Percentiles rank a stretch among this genome's conserved stretches.
phyloP scores from a whole-genome alignment of 2,329 filamentous ascomycete species.

The Fusarium miscanthi region DNA sequence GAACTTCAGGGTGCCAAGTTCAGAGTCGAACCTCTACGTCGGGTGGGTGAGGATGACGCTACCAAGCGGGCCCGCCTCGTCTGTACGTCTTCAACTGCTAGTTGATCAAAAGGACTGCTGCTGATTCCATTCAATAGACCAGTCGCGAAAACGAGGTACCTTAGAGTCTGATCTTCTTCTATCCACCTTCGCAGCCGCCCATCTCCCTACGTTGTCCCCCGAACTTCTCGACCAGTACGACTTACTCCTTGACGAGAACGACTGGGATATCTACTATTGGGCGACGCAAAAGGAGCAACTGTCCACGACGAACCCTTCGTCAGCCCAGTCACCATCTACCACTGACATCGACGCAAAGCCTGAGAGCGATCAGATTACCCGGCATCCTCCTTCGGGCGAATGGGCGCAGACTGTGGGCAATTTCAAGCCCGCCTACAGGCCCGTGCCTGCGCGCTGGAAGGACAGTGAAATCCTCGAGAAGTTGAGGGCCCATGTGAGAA shows the following conservation, averaged over 20 bases:
- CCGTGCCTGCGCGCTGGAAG: slow-evolving; percentile 87
- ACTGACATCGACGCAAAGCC: slow-evolving; percentile 32
- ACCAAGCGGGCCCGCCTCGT: slow-evolving; percentile 90
- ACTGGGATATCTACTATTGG: slow-evolving; percentile 99
- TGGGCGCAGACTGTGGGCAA: slow-evolving; percentile 97
- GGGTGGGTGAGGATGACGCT: slow-evolving; percentile 82
- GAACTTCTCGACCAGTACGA: slow-evolving; percentile 87
- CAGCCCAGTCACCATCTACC: slow-evolving; percentile 34
- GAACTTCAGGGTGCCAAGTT: slow-evolving; percentile 90
- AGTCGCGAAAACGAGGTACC: slow-evolving; percentile 95
- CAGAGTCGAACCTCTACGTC: slow-evolving; percentile 87
- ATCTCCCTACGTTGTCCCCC: slow-evolving; percentile 79
- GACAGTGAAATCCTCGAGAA: slow-evolving; percentile 81
- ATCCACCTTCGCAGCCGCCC: slow-evolving; percentile 88
- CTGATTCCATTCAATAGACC: slow-evolving; percentile 63
- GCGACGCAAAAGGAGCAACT: slow-evolving; percentile 80
- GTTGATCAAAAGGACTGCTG: background rate
- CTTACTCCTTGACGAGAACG: slow-evolving; percentile 95
- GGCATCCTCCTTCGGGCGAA: slow-evolving; percentile 70
- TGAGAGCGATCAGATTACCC: slow-evolving; percentile 49
- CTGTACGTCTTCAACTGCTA: slow-evolving; percentile 57
- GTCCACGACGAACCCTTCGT: slow-evolving; percentile 55
- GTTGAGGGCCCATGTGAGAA: slow-evolving; percentile 82
- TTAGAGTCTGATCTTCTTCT: slow-evolving; percentile 96
- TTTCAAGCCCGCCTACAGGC: slow-evolving; percentile 92